These are phyloP conservation scores for Trametes elegans DNA, from an alignment of 768 basidiomycete genomes.

Conservation along the genomic window DNA sequence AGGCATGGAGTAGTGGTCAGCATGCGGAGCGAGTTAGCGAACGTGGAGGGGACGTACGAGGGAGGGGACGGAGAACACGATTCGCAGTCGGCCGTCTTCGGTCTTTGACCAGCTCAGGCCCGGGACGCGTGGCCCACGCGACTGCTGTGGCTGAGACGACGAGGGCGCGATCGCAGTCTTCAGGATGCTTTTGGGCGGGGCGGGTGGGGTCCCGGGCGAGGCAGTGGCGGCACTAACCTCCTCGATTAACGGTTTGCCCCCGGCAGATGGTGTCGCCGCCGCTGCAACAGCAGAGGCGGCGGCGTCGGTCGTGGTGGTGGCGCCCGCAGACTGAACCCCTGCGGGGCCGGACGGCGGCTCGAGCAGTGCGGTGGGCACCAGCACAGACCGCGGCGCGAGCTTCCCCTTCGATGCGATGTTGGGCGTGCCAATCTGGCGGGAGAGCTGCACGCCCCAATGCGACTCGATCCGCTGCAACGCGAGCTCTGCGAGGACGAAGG, in stretches of 20 bases:
- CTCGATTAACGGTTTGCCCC: conserved; percentile 46
- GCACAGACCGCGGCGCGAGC: conserved; percentile 53
- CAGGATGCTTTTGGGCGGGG: conserved; percentile 41
- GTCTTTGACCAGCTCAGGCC: conserved; percentile 53
- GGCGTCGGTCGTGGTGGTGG: background rate
- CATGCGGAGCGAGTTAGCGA: background rate
- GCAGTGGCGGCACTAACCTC: conserved; percentile 32
- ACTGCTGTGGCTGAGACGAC: background rate
- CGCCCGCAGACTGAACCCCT: conserved; percentile 20
- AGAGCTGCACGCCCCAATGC: conserved; percentile 56
- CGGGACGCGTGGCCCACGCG: conserved; percentile 1
- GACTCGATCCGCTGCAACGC: conserved; percentile 66
- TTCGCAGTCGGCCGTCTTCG: conserved; percentile 35
- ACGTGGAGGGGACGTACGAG: conserved; percentile 45
- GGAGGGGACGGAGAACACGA: conserved; percentile 54
- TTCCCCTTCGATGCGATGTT: conserved; percentile 80
- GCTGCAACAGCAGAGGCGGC: background rate
- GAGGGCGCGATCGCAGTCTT: conserved; percentile 27
- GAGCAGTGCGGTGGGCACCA: conserved; percentile 48
- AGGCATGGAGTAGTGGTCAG: background rate
- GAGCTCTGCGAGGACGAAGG: conserved; percentile 48
- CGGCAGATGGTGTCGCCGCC: background rate
- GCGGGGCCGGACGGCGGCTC: conserved; percentile 14
- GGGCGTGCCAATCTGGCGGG: conserved; percentile 67
- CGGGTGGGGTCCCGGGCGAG: conserved; percentile 18